Evolutionary conservation across 306 rosid species (phyloP).

Genomic region (Ceratonia siliqua): DNA sequence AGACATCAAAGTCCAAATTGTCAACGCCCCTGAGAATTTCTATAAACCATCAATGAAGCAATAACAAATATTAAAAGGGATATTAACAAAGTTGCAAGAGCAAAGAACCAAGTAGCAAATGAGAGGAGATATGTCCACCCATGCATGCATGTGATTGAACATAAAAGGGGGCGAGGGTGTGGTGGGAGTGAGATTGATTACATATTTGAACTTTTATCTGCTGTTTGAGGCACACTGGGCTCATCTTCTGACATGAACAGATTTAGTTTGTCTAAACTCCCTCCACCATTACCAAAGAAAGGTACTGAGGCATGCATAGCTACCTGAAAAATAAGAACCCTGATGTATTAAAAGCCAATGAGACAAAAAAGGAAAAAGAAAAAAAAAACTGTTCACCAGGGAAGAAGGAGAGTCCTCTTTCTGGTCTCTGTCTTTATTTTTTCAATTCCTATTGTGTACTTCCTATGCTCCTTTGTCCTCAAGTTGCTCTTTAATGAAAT

Average conservation of each 20-base stretch:
- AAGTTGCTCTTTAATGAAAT: conserved; percentile 13
- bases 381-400: neutral
- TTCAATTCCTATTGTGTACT: conserved; percentile 10
- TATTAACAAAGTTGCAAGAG: conserved; percentile 13
- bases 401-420: conserved; percentile 6
- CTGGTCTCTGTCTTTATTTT: neutral
- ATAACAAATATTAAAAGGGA: conserved; percentile 33
- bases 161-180: neutral
- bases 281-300: conserved; percentile 46
- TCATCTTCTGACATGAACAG: conserved; percentile 43
- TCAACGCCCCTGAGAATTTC: conserved; percentile 55
- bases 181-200: conserved; percentile 50
- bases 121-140: conserved; percentile 1
- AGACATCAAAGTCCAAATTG: conserved; percentile 53
- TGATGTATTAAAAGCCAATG: conserved; percentile 12
- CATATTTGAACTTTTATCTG: conserved; percentile 52
- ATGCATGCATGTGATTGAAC: conserved; percentile 22
- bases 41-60: conserved; percentile 40
- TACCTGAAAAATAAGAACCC: conserved; percentile 54
- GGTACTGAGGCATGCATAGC: conserved; percentile 43
- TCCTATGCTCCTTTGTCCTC: conserved; percentile 3
- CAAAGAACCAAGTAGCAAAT: conserved; percentile 5
- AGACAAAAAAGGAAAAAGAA: conserved; percentile 8
- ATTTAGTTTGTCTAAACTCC: conserved; percentile 42
- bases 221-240: conserved; percentile 38